Evolutionary conservation across 106 monocot species (phyloP).

Genomic region (Chionographis japonica): DNA sequence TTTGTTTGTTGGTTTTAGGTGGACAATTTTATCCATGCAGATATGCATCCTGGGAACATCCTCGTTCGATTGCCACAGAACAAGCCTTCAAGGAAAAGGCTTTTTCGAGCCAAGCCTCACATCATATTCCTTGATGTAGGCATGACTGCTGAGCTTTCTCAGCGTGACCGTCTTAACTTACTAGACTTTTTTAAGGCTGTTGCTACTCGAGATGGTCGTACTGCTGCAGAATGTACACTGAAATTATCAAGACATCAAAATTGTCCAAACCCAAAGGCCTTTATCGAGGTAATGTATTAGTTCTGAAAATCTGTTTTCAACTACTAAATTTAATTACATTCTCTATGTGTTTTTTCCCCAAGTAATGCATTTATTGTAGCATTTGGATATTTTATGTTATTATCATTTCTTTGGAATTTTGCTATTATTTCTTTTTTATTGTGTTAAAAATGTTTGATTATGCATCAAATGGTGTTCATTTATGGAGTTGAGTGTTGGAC

Average conservation of each 20-base stretch:
- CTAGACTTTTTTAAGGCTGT: slow-evolving; percentile 66
- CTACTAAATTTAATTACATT: neutral
- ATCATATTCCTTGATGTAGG: slow-evolving; percentile 73
- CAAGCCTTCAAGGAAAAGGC: slow-evolving; percentile 22
- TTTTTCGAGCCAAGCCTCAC: slow-evolving; percentile 54
- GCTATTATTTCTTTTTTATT: no score
- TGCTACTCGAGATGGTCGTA: slow-evolving; percentile 60
- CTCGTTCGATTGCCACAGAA: slow-evolving; percentile 42
- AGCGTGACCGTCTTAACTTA: slow-evolving; percentile 46
- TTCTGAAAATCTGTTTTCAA: neutral
- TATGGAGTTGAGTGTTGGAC: no score
- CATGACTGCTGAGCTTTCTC: slow-evolving; percentile 74
- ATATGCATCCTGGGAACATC: slow-evolving; percentile 81
- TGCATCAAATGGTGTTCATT: no score
- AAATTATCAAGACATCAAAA: slow-evolving; percentile 49
- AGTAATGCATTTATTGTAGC: no score
- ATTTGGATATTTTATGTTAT: no score
- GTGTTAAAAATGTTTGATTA: no score
- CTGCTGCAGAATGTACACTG: slow-evolving; percentile 60
- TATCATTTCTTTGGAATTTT: no score
- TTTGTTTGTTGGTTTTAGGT: slow-evolving; percentile 32
- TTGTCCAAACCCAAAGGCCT: slow-evolving; percentile 60
- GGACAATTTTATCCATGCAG: slow-evolving; percentile 79
- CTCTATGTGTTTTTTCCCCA: no score
- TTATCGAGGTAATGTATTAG: slow-evolving; percentile 37